Percentiles rank a stretch among this genome's conserved stretches.
These are phyloP conservation scores for Microcyclospora tardicrescens DNA, from an alignment of 2,329 filamentous ascomycete genomes.

Conservation along the genomic window DNA sequence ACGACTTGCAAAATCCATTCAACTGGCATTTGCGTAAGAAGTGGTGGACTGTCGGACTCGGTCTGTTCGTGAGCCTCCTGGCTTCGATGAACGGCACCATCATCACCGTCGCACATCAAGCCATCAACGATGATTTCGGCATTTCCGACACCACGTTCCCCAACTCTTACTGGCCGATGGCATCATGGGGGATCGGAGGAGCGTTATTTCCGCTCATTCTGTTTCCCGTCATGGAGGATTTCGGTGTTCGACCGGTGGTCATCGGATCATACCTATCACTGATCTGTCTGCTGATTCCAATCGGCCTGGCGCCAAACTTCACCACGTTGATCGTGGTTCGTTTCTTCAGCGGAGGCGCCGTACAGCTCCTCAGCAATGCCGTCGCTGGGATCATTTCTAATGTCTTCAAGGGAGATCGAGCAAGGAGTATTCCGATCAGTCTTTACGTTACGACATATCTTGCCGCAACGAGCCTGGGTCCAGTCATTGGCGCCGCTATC, in stretches of 20 bases:
- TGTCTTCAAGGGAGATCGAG: too few relatives aligned
- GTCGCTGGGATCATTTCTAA: too few relatives aligned
- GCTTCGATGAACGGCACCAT: background rate
- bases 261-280: background rate
- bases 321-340: background rate
- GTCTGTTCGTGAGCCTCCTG: conserved; percentile 15
- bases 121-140: conserved; percentile 25
- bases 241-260: background rate
- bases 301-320: background rate
- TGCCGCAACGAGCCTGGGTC: too few relatives aligned
- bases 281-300: background rate
- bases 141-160: conserved; percentile 27
- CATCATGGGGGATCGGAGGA: background rate
- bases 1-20: conserved; percentile 26
- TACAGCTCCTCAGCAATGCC: too few relatives aligned
- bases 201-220: background rate
- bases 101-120: conserved; percentile 2
- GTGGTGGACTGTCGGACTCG: conserved; percentile 23
- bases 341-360: background rate
- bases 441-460: too few relatives aligned
- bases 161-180: background rate
- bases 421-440: too few relatives aligned
- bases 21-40: conserved; percentile 26
- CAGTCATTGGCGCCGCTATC: too few relatives aligned
- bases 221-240: background rate